These are phyloP conservation scores for Rhodosporidiobolus odoratus DNA, from an alignment of 768 basidiomycete genomes.

Conservation along the genomic window DNA sequence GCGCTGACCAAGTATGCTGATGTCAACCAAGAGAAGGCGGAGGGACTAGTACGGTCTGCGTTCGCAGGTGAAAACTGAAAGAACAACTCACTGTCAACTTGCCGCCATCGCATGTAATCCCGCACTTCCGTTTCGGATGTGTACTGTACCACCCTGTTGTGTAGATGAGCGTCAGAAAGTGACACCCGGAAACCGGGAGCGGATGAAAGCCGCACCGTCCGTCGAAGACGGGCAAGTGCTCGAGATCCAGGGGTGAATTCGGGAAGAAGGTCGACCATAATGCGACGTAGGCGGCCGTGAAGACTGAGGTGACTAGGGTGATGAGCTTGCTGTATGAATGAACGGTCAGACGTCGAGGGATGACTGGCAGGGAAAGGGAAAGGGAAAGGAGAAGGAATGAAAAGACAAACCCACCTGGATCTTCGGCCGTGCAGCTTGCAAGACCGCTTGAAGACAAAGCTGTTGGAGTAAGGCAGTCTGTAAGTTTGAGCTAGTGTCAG, in stretches of 20 bases:
- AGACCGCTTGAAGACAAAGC: conserved; percentile 75
- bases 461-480: conserved; percentile 49
- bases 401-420: conserved; percentile 45
- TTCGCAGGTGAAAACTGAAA: background rate
- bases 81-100: conserved; percentile 76
- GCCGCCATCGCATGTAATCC: conserved; percentile 95
- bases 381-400: background rate
- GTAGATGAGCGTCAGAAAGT: background rate
- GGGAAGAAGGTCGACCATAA: conserved; percentile 79
- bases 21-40: conserved; percentile 36
- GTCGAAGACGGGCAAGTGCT: conserved; percentile 77
- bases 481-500: background rate
- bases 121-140: conserved; percentile 65
- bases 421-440: conserved; percentile 79
- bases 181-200: no score
- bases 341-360: background rate
- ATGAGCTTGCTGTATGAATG: conserved; percentile 73
- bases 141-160: conserved; percentile 51
- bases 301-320: conserved; percentile 72
- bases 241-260: conserved; percentile 58
- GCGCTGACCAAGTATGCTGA: conserved; percentile 66
- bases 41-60: background rate
- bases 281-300: conserved; percentile 85
- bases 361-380: background rate
- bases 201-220: conserved; percentile 64